Evolutionary conservation across 805 yeast genomes (phyloP).

Genomic region (Teunomyces barrocoloradensis): DNA sequence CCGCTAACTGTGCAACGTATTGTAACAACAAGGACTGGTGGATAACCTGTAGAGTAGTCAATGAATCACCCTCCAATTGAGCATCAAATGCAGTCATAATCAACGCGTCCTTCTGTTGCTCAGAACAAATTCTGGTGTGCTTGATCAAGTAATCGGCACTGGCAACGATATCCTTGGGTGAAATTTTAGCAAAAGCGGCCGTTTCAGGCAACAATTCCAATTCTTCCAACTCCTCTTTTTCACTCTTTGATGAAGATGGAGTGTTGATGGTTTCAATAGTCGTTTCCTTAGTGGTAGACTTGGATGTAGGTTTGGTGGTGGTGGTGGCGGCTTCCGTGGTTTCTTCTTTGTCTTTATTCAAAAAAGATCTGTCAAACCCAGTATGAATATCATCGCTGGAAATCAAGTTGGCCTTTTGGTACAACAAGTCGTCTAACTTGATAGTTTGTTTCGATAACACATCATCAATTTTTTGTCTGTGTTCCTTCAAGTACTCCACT

Average conservation of each 20-base stretch:
- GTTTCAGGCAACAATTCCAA: constrained; percentile 63
- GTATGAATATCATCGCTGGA: constrained; percentile 89
- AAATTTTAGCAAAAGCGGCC: constrained; percentile 57
- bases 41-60: constrained; percentile 60
- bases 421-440: constrained; percentile 63
- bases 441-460: constrained; percentile 62
- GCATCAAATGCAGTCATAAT: constrained; percentile 89
- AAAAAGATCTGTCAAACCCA: constrained; percentile 83
- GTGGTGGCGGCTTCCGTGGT: constrained; percentile 9
- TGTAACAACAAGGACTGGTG: constrained; percentile 79
- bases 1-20: constrained; percentile 53
- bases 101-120: constrained; percentile 86
- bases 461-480: constrained; percentile 66
- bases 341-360: constrained; percentile 54
- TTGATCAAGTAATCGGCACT: constrained; percentile 51
- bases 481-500: constrained; percentile 47
- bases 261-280: constrained; percentile 29
- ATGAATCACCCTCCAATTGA: constrained; percentile 61
- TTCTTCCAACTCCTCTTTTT: constrained; percentile 42
- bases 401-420: constrained; percentile 72
- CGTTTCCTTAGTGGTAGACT: constrained; percentile 13
- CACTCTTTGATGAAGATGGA: constrained; percentile 10
- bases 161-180: constrained; percentile 44
- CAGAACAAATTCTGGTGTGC: constrained; percentile 70
- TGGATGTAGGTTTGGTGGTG: constrained; percentile 16